A percentile compares a stretch with the other conserved stretches of the same genome.
These are phyloP conservation scores for Pseudozyma thailandica DNA, from an alignment of 1,284 basidiomycete genomes.

Conservation along the genomic window DNA sequence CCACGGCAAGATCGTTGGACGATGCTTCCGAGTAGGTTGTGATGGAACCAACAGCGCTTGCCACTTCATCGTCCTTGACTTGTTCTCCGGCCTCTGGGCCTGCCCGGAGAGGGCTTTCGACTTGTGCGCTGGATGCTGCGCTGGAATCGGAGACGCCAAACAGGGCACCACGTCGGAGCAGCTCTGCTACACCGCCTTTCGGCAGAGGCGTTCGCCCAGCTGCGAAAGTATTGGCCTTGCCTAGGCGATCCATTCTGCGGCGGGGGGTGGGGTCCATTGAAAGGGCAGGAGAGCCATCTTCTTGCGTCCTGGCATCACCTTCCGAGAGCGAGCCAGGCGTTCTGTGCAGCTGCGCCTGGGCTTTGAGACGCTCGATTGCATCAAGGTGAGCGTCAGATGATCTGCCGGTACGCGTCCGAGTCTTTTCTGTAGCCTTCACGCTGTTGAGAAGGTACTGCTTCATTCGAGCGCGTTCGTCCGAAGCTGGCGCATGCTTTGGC, in stretches of 20 bases:
- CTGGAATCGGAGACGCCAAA: conserved; percentile 37
- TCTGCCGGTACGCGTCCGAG: conserved; percentile 13
- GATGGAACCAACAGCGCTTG: conserved; percentile 30
- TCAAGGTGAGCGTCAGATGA: conserved; percentile 39
- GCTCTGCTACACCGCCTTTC: conserved; percentile 40
- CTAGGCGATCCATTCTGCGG: conserved; percentile 47
- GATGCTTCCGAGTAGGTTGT: conserved; percentile 41
- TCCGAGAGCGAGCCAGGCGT: conserved; percentile 33
- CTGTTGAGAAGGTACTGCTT: conserved; percentile 55
- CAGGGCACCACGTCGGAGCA: conserved; percentile 46
- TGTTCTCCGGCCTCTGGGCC: conserved; percentile 5
- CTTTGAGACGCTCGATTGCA: conserved; percentile 42
- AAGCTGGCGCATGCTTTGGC: conserved; percentile 22
- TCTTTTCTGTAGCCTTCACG: conserved; percentile 39
- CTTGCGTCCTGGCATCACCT: conserved; percentile 14
- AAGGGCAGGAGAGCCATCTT: conserved; percentile 18
- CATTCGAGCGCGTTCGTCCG: conserved; percentile 41
- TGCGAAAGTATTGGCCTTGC: conserved; percentile 45
- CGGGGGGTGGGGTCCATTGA: conserved; percentile 24
- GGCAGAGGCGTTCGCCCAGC: conserved; percentile 47
- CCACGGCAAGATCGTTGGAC: conserved; percentile 41
- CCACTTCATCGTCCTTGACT: conserved; percentile 31
- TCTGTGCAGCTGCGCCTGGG: conserved; percentile 32
- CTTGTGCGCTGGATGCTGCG: conserved; percentile 15
- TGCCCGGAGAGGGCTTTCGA: conserved; percentile 28